Percentiles rank a stretch among this genome's conserved stretches.
phyloP scores from a whole-genome alignment of 2,329 filamentous ascomycete genomes.

The Neopestalotiopsis sp. region DNA sequence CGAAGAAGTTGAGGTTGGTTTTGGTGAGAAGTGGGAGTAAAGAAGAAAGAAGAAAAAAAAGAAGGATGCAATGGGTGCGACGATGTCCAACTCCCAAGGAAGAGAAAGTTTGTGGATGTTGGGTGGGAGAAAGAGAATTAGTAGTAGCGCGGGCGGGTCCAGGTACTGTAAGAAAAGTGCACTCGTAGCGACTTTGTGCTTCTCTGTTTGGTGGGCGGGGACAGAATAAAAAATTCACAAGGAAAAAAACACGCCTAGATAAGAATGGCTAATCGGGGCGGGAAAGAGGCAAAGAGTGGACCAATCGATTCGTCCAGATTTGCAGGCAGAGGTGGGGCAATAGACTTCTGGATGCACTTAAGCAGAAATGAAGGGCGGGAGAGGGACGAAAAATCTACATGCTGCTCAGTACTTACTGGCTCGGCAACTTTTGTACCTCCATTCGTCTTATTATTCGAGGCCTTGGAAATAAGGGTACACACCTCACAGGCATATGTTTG shows the following conservation, averaged over 20 bases:
- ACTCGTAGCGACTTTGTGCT: background rate
- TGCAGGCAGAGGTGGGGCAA: conserved; percentile 13
- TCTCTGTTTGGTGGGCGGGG: conserved; percentile 9
- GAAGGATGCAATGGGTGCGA: conserved; percentile 29
- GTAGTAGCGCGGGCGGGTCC: conserved; percentile 9
- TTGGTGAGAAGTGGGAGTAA: conserved; percentile 17
- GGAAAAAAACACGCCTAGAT: conserved; percentile 5
- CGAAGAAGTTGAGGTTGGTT: conserved; percentile 31
- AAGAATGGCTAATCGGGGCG: background rate
- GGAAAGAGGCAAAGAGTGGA: background rate
- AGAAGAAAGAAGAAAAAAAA: conserved; percentile 21
- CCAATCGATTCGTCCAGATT: conserved; percentile 17
- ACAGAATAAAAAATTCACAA: conserved; percentile 24
- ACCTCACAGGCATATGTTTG: background rate
- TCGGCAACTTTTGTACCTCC: background rate
- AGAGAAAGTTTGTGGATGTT: conserved; percentile 20
- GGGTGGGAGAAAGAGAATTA: conserved; percentile 17
- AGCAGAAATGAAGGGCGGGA: background rate
- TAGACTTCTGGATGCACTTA: background rate
- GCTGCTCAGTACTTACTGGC: background rate
- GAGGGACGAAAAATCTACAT: background rate
- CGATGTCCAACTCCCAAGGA: conserved; percentile 22
- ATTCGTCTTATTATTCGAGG: background rate
- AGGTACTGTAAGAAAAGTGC: background rate
- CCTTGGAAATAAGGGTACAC: background rate